Evolutionary conservation across 2,329 filamentous ascomycete species (phyloP), one percentile per base, ranked within the genome.

Genomic region (Aspergillus aculeatinus): DNA sequence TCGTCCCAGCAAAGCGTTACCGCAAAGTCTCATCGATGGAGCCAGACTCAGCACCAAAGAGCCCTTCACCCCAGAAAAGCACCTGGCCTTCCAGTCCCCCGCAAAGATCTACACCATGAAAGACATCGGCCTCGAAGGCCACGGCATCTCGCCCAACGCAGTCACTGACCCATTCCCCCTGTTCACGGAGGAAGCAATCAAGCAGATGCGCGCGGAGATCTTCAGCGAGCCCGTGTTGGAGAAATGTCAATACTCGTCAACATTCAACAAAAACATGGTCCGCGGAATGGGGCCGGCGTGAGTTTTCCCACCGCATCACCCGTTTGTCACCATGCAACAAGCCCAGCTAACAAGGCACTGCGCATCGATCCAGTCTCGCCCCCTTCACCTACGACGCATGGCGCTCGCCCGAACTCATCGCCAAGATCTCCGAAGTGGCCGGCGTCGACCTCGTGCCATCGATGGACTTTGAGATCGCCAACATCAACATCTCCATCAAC

Each of bases 111-210:
- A 83, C 64, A 83, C 78, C 16, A 88, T 88, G 85, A 78, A 82
- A 66, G 86, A 88, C 19, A 42, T 67, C 5, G 65, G 66, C 5
- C 70, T 79, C 2, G 79, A 83, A 21, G 79, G 80, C 52, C 78
- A 76, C 21, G 86, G 86, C 2, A 80, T 89, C 27, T 89, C 87
- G 1, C 81, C 81, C 1, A 77, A 84, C 51, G 87, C 86, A 3
- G 85, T 86, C 50, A 85, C 85, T 0, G 81, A 87, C 57, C 85
- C 86, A 0, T 89, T 89, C 70, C 78, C 78, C 1, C 80, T 89
- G 19, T 89, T 89, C 71, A 83, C 82, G 5, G 67, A 80, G 23
- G 84, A 87, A 53, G 85, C 86, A 1, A 80, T 89, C 49, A 72
- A 81, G 67, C 79, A 83, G 57, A 88, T 89, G 79, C 79, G 87